Conservation (phyloP, 148 eudicot species). For the Tetragonia tetragonoides region DNA sequence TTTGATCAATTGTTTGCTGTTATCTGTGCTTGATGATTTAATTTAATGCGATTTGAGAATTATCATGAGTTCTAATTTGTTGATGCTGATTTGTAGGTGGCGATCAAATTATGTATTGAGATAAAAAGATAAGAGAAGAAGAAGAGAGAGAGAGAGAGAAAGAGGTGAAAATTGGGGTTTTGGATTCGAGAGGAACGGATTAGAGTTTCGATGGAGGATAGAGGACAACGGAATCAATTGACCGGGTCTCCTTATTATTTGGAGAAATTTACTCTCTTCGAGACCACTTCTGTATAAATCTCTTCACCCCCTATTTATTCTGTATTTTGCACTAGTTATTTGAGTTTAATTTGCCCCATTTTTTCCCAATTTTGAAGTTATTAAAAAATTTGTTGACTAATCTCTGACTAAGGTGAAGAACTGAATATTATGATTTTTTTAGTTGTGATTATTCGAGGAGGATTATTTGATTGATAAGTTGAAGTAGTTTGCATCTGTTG, state of each 20-base stretch:
- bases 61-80: background rate
- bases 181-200: background rate
- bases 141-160: background rate
- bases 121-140: background rate
- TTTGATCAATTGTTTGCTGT: background rate
- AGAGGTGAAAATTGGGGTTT: background rate
- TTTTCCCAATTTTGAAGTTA: background rate
- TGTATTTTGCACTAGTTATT: background rate
- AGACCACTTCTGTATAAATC: slow-evolving; percentile 27
- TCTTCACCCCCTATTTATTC: background rate
- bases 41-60: no score
- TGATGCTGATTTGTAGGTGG: slow-evolving; percentile 6
- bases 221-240: slow-evolving; percentile 1
- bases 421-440: no score
- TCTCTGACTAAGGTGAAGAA: background rate
- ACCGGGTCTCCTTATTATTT: slow-evolving; percentile 18
- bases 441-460: no score
- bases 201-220: slow-evolving; percentile 5
- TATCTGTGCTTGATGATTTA: no score
- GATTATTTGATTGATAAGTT: no score
- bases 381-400: no score
- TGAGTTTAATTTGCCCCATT: background rate
- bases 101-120: background rate
- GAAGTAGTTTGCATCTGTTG: no score
- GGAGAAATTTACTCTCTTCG: slow-evolving; percentile 33